A percentile compares a stretch with the other conserved stretches of the same genome.
These are phyloP conservation scores for Fistulifera solaris DNA, from an alignment of 108 stramenopile genomes.

Conservation along the genomic window DNA sequence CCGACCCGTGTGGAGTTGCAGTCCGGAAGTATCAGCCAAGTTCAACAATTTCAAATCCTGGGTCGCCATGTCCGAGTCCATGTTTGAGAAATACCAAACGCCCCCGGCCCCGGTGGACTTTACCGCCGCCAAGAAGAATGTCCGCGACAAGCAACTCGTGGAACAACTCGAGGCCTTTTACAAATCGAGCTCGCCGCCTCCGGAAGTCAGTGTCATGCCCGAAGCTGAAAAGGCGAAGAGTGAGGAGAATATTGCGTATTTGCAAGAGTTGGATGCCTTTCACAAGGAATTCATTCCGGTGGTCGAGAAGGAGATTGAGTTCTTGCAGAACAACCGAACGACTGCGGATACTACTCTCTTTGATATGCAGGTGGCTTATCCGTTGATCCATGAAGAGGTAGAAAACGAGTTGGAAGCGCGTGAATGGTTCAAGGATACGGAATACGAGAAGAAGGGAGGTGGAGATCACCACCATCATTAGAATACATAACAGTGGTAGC, in stretches of 20 bases:
- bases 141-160: conserved; percentile 68
- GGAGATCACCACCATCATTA: too few relatives aligned
- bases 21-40: conserved; percentile 57
- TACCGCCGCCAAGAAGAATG: conserved; percentile 48
- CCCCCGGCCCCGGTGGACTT: conserved; percentile 77
- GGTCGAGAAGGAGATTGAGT: conserved; percentile 46
- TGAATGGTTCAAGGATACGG: conserved; percentile 87
- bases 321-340: conserved; percentile 60
- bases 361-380: conserved; percentile 76
- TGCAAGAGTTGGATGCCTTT: conserved; percentile 51
- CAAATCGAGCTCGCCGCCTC: conserved; percentile 38
- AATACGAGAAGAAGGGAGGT: too few relatives aligned
- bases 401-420: conserved; percentile 80
- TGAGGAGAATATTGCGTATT: conserved; percentile 54
- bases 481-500: too few relatives aligned
- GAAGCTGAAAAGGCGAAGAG: conserved; percentile 42
- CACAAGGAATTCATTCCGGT: conserved; percentile 52
- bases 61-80: conserved; percentile 69
- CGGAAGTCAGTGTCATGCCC: conserved; percentile 52
- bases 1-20: conserved; percentile 65
- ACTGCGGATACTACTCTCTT: conserved; percentile 55
- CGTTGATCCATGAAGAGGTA: conserved; percentile 80
- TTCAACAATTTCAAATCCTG: conserved; percentile 71
- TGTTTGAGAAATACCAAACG: conserved; percentile 74
- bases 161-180: conserved; percentile 67